These are phyloP conservation scores for Paracamarosporium sp. DNA, from an alignment of 2,329 filamentous ascomycete species.

Conservation along the genomic window DNA sequence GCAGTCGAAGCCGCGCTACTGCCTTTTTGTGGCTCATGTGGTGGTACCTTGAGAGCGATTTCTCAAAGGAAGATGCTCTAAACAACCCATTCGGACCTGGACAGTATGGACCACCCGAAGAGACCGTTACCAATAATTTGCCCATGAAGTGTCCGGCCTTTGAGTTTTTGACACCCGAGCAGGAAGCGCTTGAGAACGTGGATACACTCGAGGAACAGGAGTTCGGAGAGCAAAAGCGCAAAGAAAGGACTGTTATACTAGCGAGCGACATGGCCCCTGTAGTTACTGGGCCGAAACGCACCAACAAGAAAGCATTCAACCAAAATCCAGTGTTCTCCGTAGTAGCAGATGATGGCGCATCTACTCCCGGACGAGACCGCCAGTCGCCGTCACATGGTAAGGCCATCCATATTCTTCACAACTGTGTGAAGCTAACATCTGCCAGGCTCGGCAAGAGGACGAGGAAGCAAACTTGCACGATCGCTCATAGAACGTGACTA, in stretches of 20 bases:
- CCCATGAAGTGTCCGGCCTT: slow-evolving; percentile 70
- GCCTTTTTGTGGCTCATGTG: slow-evolving; percentile 99
- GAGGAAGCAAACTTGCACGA: slow-evolving; percentile 41
- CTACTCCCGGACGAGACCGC: slow-evolving; percentile 47
- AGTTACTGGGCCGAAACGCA: slow-evolving; percentile 60
- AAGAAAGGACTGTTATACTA: slow-evolving; percentile 74
- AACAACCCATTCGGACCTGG: slow-evolving; percentile 85
- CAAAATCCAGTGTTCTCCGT: slow-evolving; percentile 52
- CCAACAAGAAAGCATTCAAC: slow-evolving; percentile 54
- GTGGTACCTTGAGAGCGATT: slow-evolving; percentile 98
- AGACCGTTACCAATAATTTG: slow-evolving; percentile 49
- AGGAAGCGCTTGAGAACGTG: slow-evolving; percentile 74
- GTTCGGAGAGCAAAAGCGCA: slow-evolving; percentile 76
- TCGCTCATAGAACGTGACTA: slow-evolving; percentile 45
- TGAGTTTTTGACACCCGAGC: slow-evolving; percentile 68
- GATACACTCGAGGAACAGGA: slow-evolving; percentile 73
- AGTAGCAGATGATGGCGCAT: slow-evolving; percentile 46
- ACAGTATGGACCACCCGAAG: slow-evolving; percentile 43
- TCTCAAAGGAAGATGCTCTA: slow-evolving; percentile 83
- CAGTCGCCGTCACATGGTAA: slow-evolving; percentile 49
- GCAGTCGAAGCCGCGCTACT: slow-evolving; percentile 80
- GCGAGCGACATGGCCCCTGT: slow-evolving; percentile 76
- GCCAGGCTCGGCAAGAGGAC: slow-evolving; percentile 43
- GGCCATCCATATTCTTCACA: not conserved
- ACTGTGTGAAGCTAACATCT: not conserved